Evolutionary conservation across 2,329 filamentous ascomycete genomes (phyloP).

Genomic region (Exophiala lecanii-corni): DNA sequence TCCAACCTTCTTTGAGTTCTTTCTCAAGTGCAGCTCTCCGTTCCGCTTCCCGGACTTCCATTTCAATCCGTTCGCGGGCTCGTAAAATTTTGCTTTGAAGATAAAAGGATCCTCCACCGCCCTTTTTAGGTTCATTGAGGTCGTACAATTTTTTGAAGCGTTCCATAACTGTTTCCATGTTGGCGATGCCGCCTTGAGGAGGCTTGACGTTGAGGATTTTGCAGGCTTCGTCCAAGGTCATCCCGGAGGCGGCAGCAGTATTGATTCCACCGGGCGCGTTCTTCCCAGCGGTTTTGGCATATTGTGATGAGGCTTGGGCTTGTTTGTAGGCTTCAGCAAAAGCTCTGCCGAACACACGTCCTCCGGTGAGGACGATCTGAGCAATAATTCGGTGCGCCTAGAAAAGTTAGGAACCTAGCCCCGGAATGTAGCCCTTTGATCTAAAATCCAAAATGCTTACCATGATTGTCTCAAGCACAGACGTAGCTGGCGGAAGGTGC

Average conservation of each 20-base stretch:
- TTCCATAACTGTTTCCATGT: slow-evolving; percentile 73
- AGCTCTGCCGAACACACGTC: slow-evolving; percentile 85
- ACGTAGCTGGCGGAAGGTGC: background rate
- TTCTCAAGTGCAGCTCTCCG: slow-evolving; percentile 69
- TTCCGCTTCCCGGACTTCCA: slow-evolving; percentile 69
- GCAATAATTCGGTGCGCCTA: slow-evolving; percentile 93
- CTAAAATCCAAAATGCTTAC: background rate
- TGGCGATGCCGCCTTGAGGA: slow-evolving; percentile 69
- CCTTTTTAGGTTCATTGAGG: slow-evolving; percentile 88
- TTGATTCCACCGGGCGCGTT: slow-evolving; percentile 43
- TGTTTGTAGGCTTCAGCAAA: slow-evolving; percentile 95
- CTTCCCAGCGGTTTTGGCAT: slow-evolving; percentile 68
- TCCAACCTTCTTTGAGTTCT: slow-evolving; percentile 80
- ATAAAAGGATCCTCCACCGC: slow-evolving; percentile 79
- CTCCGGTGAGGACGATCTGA: slow-evolving; percentile 85
- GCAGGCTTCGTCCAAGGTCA: slow-evolving; percentile 94
- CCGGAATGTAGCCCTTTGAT: too few relatives aligned
- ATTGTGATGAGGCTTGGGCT: slow-evolving; percentile 79
- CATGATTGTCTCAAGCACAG: slow-evolving; percentile 3
- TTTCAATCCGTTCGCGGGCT: slow-evolving; percentile 86
- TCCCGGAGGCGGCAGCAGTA: slow-evolving; percentile 61
- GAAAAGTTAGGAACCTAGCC: too few relatives aligned
- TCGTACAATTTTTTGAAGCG: slow-evolving; percentile 95
- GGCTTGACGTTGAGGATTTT: slow-evolving; percentile 95
- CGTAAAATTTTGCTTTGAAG: slow-evolving; percentile 94